Base-by-base conservation (phyloP, 495 filamentous ascomycete species). In the Physcia stellaris region DNA sequence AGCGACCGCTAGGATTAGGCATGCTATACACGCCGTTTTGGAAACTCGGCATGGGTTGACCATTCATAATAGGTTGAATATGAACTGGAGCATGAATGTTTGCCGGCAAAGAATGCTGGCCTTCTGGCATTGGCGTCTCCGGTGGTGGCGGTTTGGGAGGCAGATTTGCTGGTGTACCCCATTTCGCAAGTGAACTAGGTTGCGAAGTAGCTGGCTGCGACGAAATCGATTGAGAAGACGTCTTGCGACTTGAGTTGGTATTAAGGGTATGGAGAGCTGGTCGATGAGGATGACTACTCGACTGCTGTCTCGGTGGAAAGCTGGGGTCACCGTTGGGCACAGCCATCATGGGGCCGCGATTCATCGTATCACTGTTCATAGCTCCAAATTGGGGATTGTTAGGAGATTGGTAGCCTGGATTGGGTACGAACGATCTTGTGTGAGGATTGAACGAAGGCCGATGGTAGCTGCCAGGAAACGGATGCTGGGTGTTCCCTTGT, bases 401-500 rank as follows among this genome's bases (percentile, higher is more conserved):
- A n/a, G n/a, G 10, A 7, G 18, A 6, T 6, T n/a, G 9, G 35
- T 17, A 9, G 69, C 67, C 17, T 13, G 37, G 17, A 33, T 31
- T 39, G 16, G 87, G 87, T 29, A 94, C 71, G 51, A 95, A 95
- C 2, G 84, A 76, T 42, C 86, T 80, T 9, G 83, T 94, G 57
- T 93, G 86, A 0, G 87, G 87, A 48, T 95, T 94, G 65, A 95
- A 94, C 16, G 80, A 71, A 49, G 83, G 80, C 17, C 85, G 67
- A 51, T 76, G 80, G 56, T 80, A 92, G 57, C 78, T 85, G 13
- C 81, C 83, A 11, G 83, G 82, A 29, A 93, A 70, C 21, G 81
- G 78, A 53, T 90, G 82, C 60, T 33, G 58, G 48, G 37, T 50
- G 74, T 52, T 79, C 76, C 29, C 78, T 66, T 37, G 74, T 69